Base-by-base conservation (phyloP, 768 basidiomycete genomes). In the Tricholomella constricta region DNA sequence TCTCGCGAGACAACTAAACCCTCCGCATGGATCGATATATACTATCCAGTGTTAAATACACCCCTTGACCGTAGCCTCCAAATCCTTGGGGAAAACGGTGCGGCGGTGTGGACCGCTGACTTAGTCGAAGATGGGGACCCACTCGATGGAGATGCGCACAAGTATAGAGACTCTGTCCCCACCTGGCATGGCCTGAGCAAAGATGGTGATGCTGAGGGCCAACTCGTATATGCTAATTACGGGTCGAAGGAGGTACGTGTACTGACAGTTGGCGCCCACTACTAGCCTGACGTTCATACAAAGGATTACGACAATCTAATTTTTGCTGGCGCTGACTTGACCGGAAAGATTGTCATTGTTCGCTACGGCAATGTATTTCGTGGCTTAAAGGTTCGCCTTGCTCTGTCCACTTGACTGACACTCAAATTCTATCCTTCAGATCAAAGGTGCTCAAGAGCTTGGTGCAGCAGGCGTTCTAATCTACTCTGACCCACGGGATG, bases 111-210 rank as follows among this genome's bases (percentile, higher is more conserved):
- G 88, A 75, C 72, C 36, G 92, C 93, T 17, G 81, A 88, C 58
- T 73, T 97, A 1, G 76, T 81, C 23, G 89, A 87, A 59, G 87
- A 93, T 55, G 83, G 80, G 4, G 80, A 84, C 59, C 79, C 81
- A 2, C 74, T 80, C 3, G 95, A 98, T 62, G 77, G 82, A 20
- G 85, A 88, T 51, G 89, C 90, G 5, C 76, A 79, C 50, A 78
- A 82, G 55, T 85, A 88, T 59, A 78, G 76, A 47, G 76, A 87
- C 52, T 75, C 81, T 19, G 79, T 94, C 12, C 85, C 89, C 0
- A 71, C 88, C n/a, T 98, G 89, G 83, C 94, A 95, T 68, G 94
- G 92, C 4, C 70, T 91, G 11, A 91, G 89, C 60, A 79, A 78
- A 41, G 83, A 81, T 40, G 95, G 95, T 1, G 83, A 86, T 54